Evolutionary conservation across 805 yeast species (phyloP).

Genomic region (Teunomyces funiuensis): DNA sequence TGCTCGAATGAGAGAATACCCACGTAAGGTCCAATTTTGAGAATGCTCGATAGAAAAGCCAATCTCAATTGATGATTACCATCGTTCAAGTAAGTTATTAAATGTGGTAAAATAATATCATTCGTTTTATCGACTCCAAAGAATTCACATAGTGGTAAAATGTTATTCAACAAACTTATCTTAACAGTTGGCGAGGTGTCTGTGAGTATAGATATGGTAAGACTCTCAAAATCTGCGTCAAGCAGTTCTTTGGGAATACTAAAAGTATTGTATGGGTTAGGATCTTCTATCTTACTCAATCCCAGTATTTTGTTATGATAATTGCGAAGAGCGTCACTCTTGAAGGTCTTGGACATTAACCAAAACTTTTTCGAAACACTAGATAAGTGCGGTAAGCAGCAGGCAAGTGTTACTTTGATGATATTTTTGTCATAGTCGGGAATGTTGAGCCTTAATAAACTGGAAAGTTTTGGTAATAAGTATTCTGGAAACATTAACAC

Average conservation of each 20-base stretch:
- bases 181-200: slow-evolving; percentile 68
- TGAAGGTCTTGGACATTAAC: slow-evolving; percentile 56
- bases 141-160: slow-evolving; percentile 75
- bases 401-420: slow-evolving; percentile 66
- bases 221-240: slow-evolving; percentile 58
- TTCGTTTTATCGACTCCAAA: slow-evolving; percentile 87
- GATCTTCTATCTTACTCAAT: neutral
- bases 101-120: slow-evolving; percentile 84
- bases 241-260: slow-evolving; percentile 42
- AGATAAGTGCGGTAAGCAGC: slow-evolving; percentile 72
- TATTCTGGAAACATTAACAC: slow-evolving; percentile 79
- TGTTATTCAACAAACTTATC: slow-evolving; percentile 64
- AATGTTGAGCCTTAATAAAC: slow-evolving; percentile 25
- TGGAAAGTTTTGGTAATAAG: slow-evolving; percentile 63
- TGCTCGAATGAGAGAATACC: slow-evolving; percentile 85
- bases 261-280: slow-evolving; percentile 20
- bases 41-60: slow-evolving; percentile 68
- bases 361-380: slow-evolving; percentile 60
- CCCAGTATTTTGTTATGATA: neutral
- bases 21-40: slow-evolving; percentile 73
- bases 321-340: slow-evolving; percentile 15
- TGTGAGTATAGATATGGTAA: slow-evolving; percentile 65
- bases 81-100: slow-evolving; percentile 89
- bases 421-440: slow-evolving; percentile 23
- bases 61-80: slow-evolving; percentile 63